Base-by-base conservation (phyloP, 805 yeast genomes). In the Schwanniomyces vanrijiae region DNA sequence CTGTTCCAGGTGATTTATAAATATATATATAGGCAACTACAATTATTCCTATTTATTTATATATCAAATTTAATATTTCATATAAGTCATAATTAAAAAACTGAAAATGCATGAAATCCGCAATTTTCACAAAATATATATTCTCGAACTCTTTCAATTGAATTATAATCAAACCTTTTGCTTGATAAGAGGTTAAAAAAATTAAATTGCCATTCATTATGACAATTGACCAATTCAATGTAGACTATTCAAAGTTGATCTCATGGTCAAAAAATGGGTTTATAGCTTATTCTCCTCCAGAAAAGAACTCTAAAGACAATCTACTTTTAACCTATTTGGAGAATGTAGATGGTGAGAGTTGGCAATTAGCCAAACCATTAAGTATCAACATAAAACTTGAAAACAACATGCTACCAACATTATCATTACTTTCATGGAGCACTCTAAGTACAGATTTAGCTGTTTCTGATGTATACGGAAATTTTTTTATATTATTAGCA, bases 181-280 rank as follows among this genome's bases (percentile, higher is more conserved):
- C 13, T 31, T 14, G 35, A 31, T 31, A 31, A 31, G 35, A 31
- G 11, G 13, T 3, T 31, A 31, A n/a, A n/a, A n/a, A n/a, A n/a
- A 5, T 31, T 14, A 14, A 4, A 31, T 31, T 14, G 35, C 35
- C 8, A 31, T 14, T 9, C 29, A 31, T 3, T 18, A 37, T 37
- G 39, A 37, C 39, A 13, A 20, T 20, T 19, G 20, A 16, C 25
- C 39, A 37, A 16, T 20, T 37, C 20, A 16, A 37, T 37, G 4
- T 38, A 24, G 31, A 38, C n/a, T 42, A 25, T 19, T 47, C 59
- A 2, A 46, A 50, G 11, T 33, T 53, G 19, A 75, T 85, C 8
- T 77, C 89, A 9, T 90, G 96, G 96, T 87, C 95, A 9, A 80
- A 83, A 53, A 86, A 84, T 54, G 97, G 97, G 11, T 81, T 89